phyloP scores from a whole-genome alignment of 306 rosid genomes.

The Cicer cuneatum region DNA sequence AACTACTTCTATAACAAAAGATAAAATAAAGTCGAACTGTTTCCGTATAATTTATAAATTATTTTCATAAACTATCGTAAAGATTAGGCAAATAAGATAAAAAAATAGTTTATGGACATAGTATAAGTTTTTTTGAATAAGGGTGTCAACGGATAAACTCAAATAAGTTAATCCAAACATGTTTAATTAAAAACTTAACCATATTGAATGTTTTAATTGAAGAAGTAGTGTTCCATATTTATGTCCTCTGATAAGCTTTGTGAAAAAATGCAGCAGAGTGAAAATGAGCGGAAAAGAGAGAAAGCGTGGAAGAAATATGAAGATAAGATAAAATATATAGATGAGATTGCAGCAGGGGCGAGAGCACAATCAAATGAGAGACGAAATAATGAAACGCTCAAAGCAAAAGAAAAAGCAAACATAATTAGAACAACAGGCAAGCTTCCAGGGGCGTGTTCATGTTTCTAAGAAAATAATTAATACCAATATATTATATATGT shows the following conservation, averaged over 20 bases:
- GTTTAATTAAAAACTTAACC: neutral
- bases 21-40: neutral
- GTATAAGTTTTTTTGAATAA: neutral
- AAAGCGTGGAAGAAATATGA: constrained; percentile 48
- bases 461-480: constrained; percentile 54
- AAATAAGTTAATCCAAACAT: neutral
- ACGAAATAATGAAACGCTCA: constrained; percentile 53
- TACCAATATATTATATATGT: neutral
- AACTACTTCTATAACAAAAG: neutral
- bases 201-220: neutral
- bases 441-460: constrained; percentile 60
- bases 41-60: neutral
- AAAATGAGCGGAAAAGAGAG: constrained; percentile 48
- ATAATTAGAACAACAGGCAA: constrained; percentile 66
- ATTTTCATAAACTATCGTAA: no score
- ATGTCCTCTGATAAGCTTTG: neutral
- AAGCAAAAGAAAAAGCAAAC: constrained; percentile 68
- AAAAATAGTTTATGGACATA: no score
- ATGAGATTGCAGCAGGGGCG: constrained; percentile 62
- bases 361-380: constrained; percentile 64
- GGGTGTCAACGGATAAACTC: no score
- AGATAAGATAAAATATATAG: constrained; percentile 48
- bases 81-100: no score
- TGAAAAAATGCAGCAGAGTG: constrained; percentile 45
- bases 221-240: neutral